Conservation (phyloP, 164 flowering plant genomes). For the Litsea cubeba region DNA sequence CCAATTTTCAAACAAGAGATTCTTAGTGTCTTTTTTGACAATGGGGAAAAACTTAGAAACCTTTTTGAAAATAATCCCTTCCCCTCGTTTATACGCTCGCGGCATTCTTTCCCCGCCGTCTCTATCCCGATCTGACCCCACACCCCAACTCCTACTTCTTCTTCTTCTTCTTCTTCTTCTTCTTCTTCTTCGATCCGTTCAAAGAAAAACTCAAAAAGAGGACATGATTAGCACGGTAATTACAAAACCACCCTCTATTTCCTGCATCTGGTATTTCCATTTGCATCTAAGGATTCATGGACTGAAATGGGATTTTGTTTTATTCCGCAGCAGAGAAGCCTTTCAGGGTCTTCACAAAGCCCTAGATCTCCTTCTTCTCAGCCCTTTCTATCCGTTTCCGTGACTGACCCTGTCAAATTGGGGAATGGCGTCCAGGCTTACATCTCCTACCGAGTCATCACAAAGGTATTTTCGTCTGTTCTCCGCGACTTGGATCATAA, state of each 20-base stretch:
- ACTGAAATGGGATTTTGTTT: neutral
- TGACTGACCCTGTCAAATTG: slow-evolving; percentile 92
- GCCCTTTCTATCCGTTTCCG: slow-evolving; percentile 73
- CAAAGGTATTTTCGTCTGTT: slow-evolving; percentile 49
- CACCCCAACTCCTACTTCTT: too few species aligned
- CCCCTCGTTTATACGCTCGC: too few species aligned
- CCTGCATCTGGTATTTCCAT: neutral
- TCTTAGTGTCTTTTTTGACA: too few species aligned
- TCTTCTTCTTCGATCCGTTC: too few species aligned
- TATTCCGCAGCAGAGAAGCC: slow-evolving; percentile 51
- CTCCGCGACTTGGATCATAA: neutral
- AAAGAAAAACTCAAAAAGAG: neutral
- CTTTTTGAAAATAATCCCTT: too few species aligned
- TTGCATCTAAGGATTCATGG: neutral
- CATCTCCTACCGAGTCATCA: slow-evolving; percentile 91
- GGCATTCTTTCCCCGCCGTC: too few species aligned
- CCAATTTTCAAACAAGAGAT: too few species aligned
- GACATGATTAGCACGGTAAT: slow-evolving; percentile 37
- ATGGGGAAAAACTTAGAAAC: too few species aligned
- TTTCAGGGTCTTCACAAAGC: slow-evolving; percentile 63
- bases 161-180: too few species aligned
- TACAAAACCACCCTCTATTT: slow-evolving; percentile 14
- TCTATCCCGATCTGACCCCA: too few species aligned
- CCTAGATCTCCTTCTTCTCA: slow-evolving; percentile 76
- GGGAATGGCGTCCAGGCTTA: slow-evolving; percentile 98